These are phyloP conservation scores for Chlorella sp. DNA, from an alignment of 139 green algal species.

Conservation along the genomic window DNA sequence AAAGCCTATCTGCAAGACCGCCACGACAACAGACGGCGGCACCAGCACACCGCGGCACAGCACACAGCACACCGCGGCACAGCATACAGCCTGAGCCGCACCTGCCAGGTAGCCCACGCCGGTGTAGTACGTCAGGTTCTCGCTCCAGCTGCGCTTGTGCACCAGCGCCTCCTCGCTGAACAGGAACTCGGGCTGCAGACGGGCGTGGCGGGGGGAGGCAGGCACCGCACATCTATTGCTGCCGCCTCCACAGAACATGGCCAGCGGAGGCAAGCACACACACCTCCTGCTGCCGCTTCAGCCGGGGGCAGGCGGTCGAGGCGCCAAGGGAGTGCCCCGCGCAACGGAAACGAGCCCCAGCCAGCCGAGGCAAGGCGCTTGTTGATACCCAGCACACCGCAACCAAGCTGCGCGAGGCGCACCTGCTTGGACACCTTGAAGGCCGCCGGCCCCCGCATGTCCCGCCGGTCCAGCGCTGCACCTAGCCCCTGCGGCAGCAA, in stretches of 20 bases:
- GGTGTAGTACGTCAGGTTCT: slow-evolving; percentile 94
- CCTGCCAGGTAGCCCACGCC: slow-evolving; percentile 84
- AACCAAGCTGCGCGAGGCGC: no score
- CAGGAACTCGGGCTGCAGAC: slow-evolving; percentile 79
- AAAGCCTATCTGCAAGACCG: background rate
- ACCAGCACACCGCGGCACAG: background rate
- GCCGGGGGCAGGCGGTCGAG: no score
- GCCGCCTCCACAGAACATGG: no score
- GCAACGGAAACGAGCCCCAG: no score
- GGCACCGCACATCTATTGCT: no score
- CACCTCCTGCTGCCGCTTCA: no score
- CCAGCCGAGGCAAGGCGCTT: no score
- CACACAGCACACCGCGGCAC: background rate
- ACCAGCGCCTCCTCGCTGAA: slow-evolving; percentile 87
- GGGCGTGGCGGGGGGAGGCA: no score
- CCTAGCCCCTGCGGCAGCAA: slow-evolving; percentile 39
- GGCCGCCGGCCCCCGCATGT: background rate
- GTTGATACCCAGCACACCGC: no score
- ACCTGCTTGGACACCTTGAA: slow-evolving; percentile 68
- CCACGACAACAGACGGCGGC: no score
- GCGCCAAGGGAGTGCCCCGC: no score
- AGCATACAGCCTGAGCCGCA: slow-evolving; percentile 3
- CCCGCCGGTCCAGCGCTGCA: slow-evolving; percentile 42
- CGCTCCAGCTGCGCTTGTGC: slow-evolving; percentile 75
- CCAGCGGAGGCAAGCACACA: no score